These are phyloP conservation scores for Sherardia arvensis DNA, from an alignment of 257 asterid genomes.

Conservation along the genomic window DNA sequence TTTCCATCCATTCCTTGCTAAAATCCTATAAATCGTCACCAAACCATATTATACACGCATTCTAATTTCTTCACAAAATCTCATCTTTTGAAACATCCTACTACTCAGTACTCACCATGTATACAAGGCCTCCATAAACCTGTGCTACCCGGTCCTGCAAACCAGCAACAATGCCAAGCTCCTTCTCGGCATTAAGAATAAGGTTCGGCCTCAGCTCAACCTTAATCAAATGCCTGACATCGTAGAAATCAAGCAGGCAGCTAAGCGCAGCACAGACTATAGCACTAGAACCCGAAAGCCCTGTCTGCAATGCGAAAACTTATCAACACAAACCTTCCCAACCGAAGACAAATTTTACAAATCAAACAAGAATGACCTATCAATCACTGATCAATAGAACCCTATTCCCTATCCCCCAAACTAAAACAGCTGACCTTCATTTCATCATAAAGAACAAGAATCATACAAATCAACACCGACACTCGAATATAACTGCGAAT, in stretches of 20 bases:
- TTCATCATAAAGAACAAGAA: not conserved
- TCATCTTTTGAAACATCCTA: not conserved
- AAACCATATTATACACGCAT: not conserved
- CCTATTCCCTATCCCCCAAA: not conserved
- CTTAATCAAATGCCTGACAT: constrained; percentile 69
- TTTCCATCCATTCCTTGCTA: constrained; percentile 69
- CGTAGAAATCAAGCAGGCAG: constrained; percentile 88
- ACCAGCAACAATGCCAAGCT: constrained; percentile 95
- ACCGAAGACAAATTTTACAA: not conserved
- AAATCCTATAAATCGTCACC: constrained; percentile 47
- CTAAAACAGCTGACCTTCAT: not conserved
- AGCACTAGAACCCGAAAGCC: constrained; percentile 98
- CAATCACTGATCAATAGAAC: not conserved
- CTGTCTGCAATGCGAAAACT: constrained; percentile 51
- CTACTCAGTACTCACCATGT: constrained; percentile 52
- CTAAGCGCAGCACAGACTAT: constrained; percentile 93
- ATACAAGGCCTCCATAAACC: constrained; percentile 91
- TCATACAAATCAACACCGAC: not conserved
- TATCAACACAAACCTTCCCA: not conserved
- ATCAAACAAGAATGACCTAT: no score
- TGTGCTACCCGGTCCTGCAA: constrained; percentile 97
- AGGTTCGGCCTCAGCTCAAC: constrained; percentile 85
- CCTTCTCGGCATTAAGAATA: constrained; percentile 84
- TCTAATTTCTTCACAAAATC: not conserved
- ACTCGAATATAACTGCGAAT: not conserved